Evolutionary conservation across 371 early-diverging fungal species (phyloP).

Genomic region (Apophysomyces ossiformis): DNA sequence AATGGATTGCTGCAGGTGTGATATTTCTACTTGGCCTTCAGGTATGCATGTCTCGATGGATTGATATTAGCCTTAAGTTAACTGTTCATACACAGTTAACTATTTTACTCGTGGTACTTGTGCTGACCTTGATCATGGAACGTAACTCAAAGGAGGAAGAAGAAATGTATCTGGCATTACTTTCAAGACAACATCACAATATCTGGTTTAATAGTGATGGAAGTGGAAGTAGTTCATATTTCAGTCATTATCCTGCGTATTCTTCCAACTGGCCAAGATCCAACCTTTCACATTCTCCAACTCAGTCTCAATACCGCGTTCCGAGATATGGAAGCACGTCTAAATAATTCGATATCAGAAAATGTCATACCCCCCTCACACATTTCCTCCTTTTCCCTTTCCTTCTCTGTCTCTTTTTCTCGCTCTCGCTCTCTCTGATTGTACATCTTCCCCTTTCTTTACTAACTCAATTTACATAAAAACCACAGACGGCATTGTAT

Average conservation of each 20-base stretch:
- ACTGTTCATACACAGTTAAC: slow-evolving; percentile 13
- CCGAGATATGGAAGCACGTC: slow-evolving; percentile 35
- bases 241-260: slow-evolving; percentile 23
- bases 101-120: slow-evolving; percentile 19
- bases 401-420: background rate
- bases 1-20: slow-evolving; percentile 22
- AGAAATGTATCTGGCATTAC: slow-evolving; percentile 26
- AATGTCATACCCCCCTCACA: slow-evolving; percentile 3
- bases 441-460: slow-evolving; percentile 4
- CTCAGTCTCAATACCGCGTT: slow-evolving; percentile 14
- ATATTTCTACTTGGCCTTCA: slow-evolving; percentile 16
- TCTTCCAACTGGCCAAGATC: slow-evolving; percentile 12
- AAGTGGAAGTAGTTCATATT: slow-evolving; percentile 18
- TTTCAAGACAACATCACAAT: slow-evolving; percentile 24
- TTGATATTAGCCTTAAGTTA: background rate
- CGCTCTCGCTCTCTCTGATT: slow-evolving; percentile 5
- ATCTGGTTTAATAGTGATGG: slow-evolving; percentile 15
- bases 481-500: background rate
- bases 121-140: slow-evolving; percentile 24
- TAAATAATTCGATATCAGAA: slow-evolving; percentile 13
- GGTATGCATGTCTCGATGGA: slow-evolving; percentile 10
- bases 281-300: slow-evolving; percentile 10
- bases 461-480: background rate
- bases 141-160: slow-evolving; percentile 29
- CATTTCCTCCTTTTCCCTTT: slow-evolving; percentile 1